These are phyloP conservation scores for Leccinum boreale DNA, from an alignment of 768 basidiomycete species.

Conservation along the genomic window DNA sequence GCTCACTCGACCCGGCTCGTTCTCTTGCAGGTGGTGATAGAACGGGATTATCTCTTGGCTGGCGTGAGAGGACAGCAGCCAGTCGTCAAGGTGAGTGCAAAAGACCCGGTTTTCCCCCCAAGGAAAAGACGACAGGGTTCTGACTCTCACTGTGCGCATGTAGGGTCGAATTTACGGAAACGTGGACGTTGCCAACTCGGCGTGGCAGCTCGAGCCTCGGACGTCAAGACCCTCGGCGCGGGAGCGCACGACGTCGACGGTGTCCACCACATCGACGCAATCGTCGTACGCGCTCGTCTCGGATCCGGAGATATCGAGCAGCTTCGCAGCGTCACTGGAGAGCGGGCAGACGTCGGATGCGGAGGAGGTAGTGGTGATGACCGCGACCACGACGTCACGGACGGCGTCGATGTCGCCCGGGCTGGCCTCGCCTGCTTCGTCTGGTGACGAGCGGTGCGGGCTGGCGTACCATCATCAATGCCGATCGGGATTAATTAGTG, in stretches of 20 bases:
- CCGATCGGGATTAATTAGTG: conserved; percentile 15
- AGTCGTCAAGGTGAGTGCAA: conserved; percentile 62
- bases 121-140: background rate
- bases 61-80: conserved; percentile 69
- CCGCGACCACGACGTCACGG: background rate
- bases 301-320: conserved; percentile 83
- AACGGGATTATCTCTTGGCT: conserved; percentile 67
- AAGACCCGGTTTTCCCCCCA: background rate
- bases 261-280: conserved; percentile 72
- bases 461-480: conserved; percentile 9
- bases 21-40: conserved; percentile 61
- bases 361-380: conserved; percentile 48
- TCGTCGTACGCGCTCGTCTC: conserved; percentile 82
- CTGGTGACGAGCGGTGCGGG: conserved; percentile 48
- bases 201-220: conserved; percentile 81
- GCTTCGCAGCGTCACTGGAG: conserved; percentile 79
- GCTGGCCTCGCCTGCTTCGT: conserved; percentile 58
- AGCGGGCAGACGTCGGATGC: conserved; percentile 69
- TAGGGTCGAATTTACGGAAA: conserved; percentile 74
- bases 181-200: conserved; percentile 61
- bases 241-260: conserved; percentile 72
- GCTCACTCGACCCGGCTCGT: background rate
- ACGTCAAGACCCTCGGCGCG: conserved; percentile 48
- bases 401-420: conserved; percentile 43
- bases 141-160: conserved; percentile 22